A percentile compares a stretch with the other conserved stretches of the same genome.
These are phyloP conservation scores for Aspergillus campestris DNA, from an alignment of 495 filamentous ascomycete genomes.

Conservation along the genomic window DNA sequence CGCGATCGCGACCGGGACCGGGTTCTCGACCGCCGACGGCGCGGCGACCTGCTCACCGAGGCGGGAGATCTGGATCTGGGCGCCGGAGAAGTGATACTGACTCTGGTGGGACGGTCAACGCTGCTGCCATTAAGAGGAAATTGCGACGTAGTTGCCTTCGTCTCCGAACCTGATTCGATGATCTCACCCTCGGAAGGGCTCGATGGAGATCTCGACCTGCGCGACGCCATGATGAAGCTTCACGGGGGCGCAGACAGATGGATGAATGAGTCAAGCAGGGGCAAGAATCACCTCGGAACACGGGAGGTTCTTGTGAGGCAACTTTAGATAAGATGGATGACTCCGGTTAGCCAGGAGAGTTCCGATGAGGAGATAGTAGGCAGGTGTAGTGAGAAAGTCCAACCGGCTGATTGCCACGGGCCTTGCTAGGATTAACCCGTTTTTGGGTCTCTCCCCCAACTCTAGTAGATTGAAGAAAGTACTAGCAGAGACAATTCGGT, in stretches of 20 bases:
- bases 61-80: slow-evolving; percentile 48
- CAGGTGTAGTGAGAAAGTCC: slow-evolving; percentile 35
- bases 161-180: slow-evolving; percentile 61
- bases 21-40: slow-evolving; percentile 32
- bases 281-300: not conserved
- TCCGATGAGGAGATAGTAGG: slow-evolving; percentile 4
- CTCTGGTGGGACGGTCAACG: slow-evolving; percentile 68
- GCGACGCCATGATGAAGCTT: slow-evolving; percentile 24
- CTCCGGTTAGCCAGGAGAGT: slow-evolving; percentile 22
- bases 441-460: too few relatives aligned
- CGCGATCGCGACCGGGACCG: slow-evolving; percentile 32
- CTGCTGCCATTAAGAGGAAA: slow-evolving; percentile 63
- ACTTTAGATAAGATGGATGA: slow-evolving; percentile 20
- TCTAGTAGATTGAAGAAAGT: too few relatives aligned
- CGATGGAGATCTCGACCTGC: slow-evolving; percentile 38
- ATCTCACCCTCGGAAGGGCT: slow-evolving; percentile 77
- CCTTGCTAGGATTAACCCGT: slow-evolving; percentile 8
- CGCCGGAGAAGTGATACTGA: slow-evolving; percentile 31
- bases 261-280: not conserved
- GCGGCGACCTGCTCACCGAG: slow-evolving; percentile 34
- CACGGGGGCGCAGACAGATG: not conserved
- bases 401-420: slow-evolving; percentile 35
- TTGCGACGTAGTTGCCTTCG: slow-evolving; percentile 69
- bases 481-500: too few relatives aligned
- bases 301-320: slow-evolving; percentile 4